These are phyloP conservation scores for Spatholobus suberectus DNA, from an alignment of 306 rosid genomes.

Conservation along the genomic window DNA sequence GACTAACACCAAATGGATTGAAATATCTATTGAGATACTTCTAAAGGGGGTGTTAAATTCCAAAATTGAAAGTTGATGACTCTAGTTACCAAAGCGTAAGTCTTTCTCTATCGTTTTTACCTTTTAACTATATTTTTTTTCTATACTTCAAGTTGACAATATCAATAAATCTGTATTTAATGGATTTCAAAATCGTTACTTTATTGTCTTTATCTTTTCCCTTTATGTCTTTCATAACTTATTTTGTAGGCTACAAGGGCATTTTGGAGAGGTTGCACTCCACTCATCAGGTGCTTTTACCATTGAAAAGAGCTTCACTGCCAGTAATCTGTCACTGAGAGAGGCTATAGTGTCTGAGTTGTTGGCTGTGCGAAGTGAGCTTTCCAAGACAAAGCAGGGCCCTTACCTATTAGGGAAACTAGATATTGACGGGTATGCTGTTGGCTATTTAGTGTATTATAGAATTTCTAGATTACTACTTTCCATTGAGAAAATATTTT, in stretches of 20 bases:
- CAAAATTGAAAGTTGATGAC: constrained; percentile 15
- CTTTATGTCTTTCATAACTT: constrained; percentile 31
- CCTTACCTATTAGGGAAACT: constrained; percentile 78
- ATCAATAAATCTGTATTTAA: constrained; percentile 12
- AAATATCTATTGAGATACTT: constrained; percentile 15
- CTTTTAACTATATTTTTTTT: background rate
- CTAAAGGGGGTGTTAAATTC: constrained; percentile 13
- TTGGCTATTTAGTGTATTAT: constrained; percentile 31
- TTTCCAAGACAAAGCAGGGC: constrained; percentile 90
- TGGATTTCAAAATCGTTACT: constrained; percentile 4
- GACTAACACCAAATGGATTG: constrained; percentile 1
- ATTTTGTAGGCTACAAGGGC: constrained; percentile 70
- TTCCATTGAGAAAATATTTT: background rate
- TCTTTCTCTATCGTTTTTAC: background rate
- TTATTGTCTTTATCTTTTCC: constrained; percentile 16
- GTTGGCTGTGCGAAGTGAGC: constrained; percentile 63
- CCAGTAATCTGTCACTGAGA: constrained; percentile 71
- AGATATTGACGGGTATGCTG: constrained; percentile 82
- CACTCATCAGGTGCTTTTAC: constrained; percentile 75
- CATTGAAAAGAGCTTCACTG: constrained; percentile 76
- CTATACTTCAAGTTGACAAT: constrained; percentile 27
- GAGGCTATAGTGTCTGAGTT: constrained; percentile 89
- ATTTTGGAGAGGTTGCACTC: constrained; percentile 85
- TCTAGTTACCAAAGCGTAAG: background rate
- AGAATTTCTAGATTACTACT: constrained; percentile 35